Conservation (phyloP, 805 yeast genomes). For the Candida vartiovaarae region DNA sequence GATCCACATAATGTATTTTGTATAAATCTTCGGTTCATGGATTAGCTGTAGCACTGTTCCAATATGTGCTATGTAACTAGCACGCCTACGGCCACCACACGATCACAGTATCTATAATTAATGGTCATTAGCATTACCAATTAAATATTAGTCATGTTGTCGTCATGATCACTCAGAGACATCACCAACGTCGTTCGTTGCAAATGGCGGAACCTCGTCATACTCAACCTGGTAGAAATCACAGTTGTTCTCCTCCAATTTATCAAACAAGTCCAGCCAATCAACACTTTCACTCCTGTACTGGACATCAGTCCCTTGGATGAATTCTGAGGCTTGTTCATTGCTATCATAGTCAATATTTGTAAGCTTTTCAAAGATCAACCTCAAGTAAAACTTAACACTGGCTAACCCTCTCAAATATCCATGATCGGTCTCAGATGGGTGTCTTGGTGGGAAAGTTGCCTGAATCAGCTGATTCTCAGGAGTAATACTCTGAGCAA, state of each 20-base stretch:
- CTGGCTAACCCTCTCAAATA: conserved; percentile 76
- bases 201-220: conserved; percentile 20
- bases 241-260: conserved; percentile 26
- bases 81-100: too few relatives aligned
- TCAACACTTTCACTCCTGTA: conserved; percentile 23
- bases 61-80: too few relatives aligned
- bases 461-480: conserved; percentile 40
- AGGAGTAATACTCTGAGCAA: conserved; percentile 80
- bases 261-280: conserved; percentile 34
- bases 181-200: conserved; percentile 20
- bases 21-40: conserved; percentile 11
- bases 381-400: conserved; percentile 58
- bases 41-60: not conserved
- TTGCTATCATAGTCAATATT: conserved; percentile 29
- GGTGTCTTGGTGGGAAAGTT: conserved; percentile 68
- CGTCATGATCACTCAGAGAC: conserved; percentile 18
- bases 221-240: conserved; percentile 19
- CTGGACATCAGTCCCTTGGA: conserved; percentile 16
- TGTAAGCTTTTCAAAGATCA: conserved; percentile 51
- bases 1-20: conserved; percentile 16
- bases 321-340: conserved; percentile 15
- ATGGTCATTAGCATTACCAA: conserved; percentile 7
- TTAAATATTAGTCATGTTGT: not conserved
- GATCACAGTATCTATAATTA: too few relatives aligned
- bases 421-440: conserved; percentile 65